A percentile compares a stretch with the other conserved stretches of the same genome.
phyloP scores from a whole-genome alignment of 1,284 basidiomycete species.

The Papiliotrema nemorosa region DNA sequence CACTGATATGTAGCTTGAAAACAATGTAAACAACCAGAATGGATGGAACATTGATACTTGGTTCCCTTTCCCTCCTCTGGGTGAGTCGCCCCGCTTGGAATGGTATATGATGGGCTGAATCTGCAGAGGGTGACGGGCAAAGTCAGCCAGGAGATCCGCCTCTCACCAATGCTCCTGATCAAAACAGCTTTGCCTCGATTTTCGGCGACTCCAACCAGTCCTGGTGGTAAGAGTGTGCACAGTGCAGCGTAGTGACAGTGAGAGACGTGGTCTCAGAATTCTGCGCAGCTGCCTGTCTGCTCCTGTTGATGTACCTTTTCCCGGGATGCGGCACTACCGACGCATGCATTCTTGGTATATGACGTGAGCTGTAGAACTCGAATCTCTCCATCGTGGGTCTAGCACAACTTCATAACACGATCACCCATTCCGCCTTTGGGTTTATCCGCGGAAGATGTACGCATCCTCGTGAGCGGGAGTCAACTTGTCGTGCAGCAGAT shows the following conservation, averaged over 20 bases:
- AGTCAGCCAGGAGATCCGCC: background rate
- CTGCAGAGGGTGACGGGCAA: background rate
- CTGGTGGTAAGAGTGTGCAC: background rate
- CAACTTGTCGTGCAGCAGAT: slow-evolving; percentile 43
- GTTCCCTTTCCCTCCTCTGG: slow-evolving; percentile 42
- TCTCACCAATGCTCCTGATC: background rate
- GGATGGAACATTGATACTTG: slow-evolving; percentile 28
- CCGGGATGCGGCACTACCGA: no score
- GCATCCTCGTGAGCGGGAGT: slow-evolving; percentile 48
- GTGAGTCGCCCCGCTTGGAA: slow-evolving; percentile 9
- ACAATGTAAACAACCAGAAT: background rate
- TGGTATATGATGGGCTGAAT: background rate
- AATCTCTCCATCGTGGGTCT: no score
- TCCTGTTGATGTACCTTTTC: no score
- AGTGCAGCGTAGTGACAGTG: no score
- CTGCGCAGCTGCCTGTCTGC: no score
- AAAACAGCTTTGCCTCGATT: background rate
- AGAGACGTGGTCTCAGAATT: no score
- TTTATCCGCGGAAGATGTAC: slow-evolving; percentile 37
- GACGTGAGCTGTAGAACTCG: no score
- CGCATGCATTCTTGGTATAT: no score
- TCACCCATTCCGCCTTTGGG: no score
- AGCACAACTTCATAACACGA: no score
- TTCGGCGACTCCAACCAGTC: background rate
- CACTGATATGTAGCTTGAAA: slow-evolving; percentile 2